Conservation (phyloP, 2,329 filamentous ascomycete species). For the Xylariaceae sp. region DNA sequence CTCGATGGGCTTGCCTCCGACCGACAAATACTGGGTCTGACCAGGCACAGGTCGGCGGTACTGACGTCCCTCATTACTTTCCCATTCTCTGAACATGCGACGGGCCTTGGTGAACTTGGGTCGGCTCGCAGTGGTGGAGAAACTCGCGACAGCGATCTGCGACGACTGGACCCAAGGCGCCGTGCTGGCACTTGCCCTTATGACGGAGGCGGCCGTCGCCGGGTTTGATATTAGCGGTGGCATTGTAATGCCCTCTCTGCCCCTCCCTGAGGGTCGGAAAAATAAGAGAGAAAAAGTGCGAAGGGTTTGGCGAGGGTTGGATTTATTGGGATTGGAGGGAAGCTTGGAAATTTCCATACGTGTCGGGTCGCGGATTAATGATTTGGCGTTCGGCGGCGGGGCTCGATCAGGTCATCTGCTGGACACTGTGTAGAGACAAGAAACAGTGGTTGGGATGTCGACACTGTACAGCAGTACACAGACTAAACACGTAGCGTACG, state of each 20-base stretch:
- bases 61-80: slow-evolving; percentile 10
- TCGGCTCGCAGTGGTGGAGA: slow-evolving; percentile 29
- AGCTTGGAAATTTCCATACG: slow-evolving; percentile 12
- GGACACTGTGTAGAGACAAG: neutral
- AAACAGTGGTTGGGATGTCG: neutral
- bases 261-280: slow-evolving; percentile 13
- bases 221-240: slow-evolving; percentile 26
- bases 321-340: slow-evolving; percentile 7
- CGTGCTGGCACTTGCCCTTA: slow-evolving; percentile 9
- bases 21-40: slow-evolving; percentile 21
- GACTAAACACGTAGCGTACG: no score
- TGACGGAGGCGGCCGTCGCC: slow-evolving; percentile 12
- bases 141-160: slow-evolving; percentile 19
- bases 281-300: slow-evolving; percentile 1
- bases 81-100: slow-evolving; percentile 24
- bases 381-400: slow-evolving; percentile 4
- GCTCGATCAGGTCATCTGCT: neutral
- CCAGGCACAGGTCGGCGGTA: slow-evolving; percentile 13
- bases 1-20: neutral
- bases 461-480: no score
- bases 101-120: slow-evolving; percentile 23
- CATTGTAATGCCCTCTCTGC: slow-evolving; percentile 22
- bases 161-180: slow-evolving; percentile 3
- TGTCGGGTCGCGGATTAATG: slow-evolving; percentile 18
- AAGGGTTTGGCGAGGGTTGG: neutral